Base-by-base conservation (phyloP, 371 early-diverging fungal genomes). In the Smittium culicis region DNA sequence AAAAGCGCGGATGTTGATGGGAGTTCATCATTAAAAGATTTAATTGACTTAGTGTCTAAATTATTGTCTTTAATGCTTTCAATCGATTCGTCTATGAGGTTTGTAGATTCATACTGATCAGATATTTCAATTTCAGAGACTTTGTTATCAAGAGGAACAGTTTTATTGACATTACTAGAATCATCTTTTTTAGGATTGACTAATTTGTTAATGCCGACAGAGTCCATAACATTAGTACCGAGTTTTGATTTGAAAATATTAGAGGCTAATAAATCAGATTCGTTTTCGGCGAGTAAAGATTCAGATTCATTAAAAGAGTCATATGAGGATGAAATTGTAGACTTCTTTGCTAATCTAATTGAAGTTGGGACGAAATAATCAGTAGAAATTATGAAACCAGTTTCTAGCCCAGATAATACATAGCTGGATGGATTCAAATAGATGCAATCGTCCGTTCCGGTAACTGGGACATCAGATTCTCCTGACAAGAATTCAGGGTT, bases 341-440 rank as follows among this genome's bases (percentile, higher is more conserved):
- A 34, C 16, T 14, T 64, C 5, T 29, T 29, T 34, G 45, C 28
- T 5, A 24, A 35, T 5, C 17, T n/a, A 8, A 76, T 73, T 59
- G 70, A 68, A 17, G 59, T 54, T 20, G 77, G 69, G 11, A 71
- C 71, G 25, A 73, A 73, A 30, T 77, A 70, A 65, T 77, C 71
- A 45, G 65, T 60, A 20, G 80, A 70, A 33, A 87, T 82, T 32
- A 85, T 70, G 69, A 85, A 86, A 25, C 80, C 85, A 55, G 71
- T 71, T 74, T 87, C 88, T 30, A 74, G 75, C 63, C 85, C 87
- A 8, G 67, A 65, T 20, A 87, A 59, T 61, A 79, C 71, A 66
- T 86, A 81, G 61, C 76, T 72, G 14, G 61, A 64, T 0, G 88
- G 88, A 68, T 85, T 86, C 32, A 87, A 72, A 56, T 77, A 63